Base-by-base conservation (phyloP, 73 alveolate species). In the Durusdinium trenchii region DNA sequence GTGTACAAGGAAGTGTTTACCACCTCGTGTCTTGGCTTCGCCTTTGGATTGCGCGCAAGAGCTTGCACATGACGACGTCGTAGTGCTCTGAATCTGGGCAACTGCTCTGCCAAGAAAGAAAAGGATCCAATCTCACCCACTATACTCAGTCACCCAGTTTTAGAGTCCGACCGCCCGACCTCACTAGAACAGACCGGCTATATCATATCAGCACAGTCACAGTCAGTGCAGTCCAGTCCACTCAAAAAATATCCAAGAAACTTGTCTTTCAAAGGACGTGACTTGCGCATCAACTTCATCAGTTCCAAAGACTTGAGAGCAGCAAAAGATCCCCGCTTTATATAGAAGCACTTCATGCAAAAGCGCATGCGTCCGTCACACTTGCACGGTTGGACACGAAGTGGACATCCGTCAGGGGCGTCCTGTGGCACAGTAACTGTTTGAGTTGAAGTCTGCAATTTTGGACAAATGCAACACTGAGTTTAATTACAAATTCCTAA, bases 271-370 rank as follows among this genome's bases (percentile, higher is more conserved):
- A 76, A 38, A 43, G 87, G 61, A 3, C 54, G 3, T 2, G 36
- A 14, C 20, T 76, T 76, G 20, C 60, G 32, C 87, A 76, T 38
- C 60, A 76, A 6, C 42, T 38, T 40, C 54, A 38, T 14, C 61
- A 76, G 61, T 28, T 76, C 87, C 4, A 42, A 54, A 14, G 61
- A 9, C 61, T 43, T 76, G 20, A 76, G 61, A 14, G 23, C 47
- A 5, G 43, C 51, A 60, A 76, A 76, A 14, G 61, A 43, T 2
- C 87, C 87, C 3, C 87, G 57, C 47, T 76, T 76, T 54, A 76
- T 76, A 60, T 76, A 76, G 61, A 6, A 76, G 38, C 87, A 76
- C 14, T 43, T 38, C 60, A 76, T n/a, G 87, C 87, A 76, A 18
- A 76, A 3, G 9, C 87, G 61, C 36, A 42, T 7, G 61, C 43